Base-by-base conservation (phyloP, 768 basidiomycete genomes). In the Lentinula lateritia region DNA sequence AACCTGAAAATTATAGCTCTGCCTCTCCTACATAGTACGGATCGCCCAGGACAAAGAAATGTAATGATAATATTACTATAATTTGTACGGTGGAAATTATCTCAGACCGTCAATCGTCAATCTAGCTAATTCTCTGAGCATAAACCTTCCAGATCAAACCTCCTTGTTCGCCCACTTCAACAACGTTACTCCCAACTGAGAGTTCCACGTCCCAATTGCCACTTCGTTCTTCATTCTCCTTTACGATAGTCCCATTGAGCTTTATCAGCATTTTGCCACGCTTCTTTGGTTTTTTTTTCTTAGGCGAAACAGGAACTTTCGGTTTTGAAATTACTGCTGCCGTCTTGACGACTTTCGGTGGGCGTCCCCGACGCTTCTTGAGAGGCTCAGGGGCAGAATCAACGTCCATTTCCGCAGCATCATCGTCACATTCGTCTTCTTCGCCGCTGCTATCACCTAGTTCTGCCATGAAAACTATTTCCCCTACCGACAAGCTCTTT, bases 101-200 rank as follows among this genome's bases (percentile, higher is more conserved):
- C 12, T 28, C 50, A 35, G 20, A 12, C 35, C 18, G 18, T 60
- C 16, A 13, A 60, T 0, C 18, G 3, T 55, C 58, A 61, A 36
- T 52, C 71, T 39, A 61, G 34, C 52, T 71, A 63, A 75, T 61
- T 46, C 84, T 78, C 65, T 86, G 83, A 46, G 86, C 73, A 69
- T 88, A 88, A 23, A 89, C 76, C 71, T 87, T 90, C 89, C 89
- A 91, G 28, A 83, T 71, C 65, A 84, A 70, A 9, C 88, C 88
- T 38, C 83, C 86, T 66, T 80, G 81, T 74, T 89, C 88, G 38
- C 90, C 89, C 28, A 93, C 74, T 70, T 93, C 92, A 34, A 93
- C 70, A 16, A 84, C 73, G 66, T 83, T 89, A 5, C 76, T 66
- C 13, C 92, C 92, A 4, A 75, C 69, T 0, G 82, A 76, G 16